phyloP scores from a whole-genome alignment of 1,139 yeast species.

The Lodderomyces jiufengensis region DNA sequence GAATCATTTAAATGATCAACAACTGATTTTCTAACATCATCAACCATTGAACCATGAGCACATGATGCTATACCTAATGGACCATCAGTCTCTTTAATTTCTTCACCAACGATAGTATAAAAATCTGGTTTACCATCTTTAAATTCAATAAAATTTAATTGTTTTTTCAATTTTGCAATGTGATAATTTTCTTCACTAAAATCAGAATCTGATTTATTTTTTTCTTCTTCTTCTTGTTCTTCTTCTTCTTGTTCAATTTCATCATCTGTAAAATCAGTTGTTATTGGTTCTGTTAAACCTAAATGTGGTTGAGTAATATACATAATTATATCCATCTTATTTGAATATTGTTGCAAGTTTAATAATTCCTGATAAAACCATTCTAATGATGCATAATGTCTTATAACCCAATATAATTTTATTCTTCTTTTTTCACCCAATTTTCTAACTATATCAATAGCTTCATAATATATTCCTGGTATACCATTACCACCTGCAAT shows the following conservation, averaged over 20 bases:
- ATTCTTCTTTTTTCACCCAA: slow-evolving; percentile 14
- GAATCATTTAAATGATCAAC: slow-evolving; percentile 26
- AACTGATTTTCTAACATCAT: slow-evolving; percentile 33
- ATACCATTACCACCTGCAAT: slow-evolving; percentile 75
- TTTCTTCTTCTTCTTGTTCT: slow-evolving; percentile 9
- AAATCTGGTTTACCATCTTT: slow-evolving; percentile 44
- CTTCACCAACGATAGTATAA: slow-evolving; percentile 27
- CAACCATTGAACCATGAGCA: slow-evolving; percentile 42
- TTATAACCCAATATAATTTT: slow-evolving; percentile 35
- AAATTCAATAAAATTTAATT: slow-evolving; percentile 26
- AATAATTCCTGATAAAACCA: slow-evolving; percentile 49
- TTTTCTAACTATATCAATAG: slow-evolving; percentile 21
- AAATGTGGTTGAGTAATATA: slow-evolving; percentile 35
- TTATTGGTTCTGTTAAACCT: slow-evolving; percentile 13
- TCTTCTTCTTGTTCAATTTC: slow-evolving; percentile 17
- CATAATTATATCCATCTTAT: slow-evolving; percentile 26
- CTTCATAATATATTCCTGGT: slow-evolving; percentile 46
- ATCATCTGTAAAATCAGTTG: slow-evolving; percentile 12
- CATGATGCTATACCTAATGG: slow-evolving; percentile 38
- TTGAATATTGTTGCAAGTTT: slow-evolving; percentile 14
- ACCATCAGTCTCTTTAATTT: slow-evolving; percentile 27
- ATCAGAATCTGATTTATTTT: slow-evolving; percentile 10
- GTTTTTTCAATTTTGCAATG: slow-evolving; percentile 17
- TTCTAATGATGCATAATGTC: slow-evolving; percentile 42
- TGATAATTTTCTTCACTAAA: slow-evolving; percentile 16